Conservation (phyloP, 1,284 basidiomycete genomes). For the Stereum hirsutum region DNA sequence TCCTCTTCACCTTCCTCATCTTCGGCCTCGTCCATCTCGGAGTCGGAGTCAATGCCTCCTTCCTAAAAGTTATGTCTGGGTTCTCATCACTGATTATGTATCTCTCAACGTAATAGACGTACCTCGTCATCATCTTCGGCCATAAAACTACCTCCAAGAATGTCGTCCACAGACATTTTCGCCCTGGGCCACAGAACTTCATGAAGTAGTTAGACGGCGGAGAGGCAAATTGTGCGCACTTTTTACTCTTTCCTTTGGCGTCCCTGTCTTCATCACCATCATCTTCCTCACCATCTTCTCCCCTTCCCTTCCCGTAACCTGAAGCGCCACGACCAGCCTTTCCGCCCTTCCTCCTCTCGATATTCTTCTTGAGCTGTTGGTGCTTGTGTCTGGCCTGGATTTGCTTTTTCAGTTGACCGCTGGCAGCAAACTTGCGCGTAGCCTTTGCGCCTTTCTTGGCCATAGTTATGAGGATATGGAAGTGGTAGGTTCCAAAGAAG, state of each 20-base stretch:
- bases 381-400: conserved; percentile 75
- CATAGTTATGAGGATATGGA: no score
- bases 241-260: conserved; percentile 13
- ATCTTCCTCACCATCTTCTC: conserved; percentile 27
- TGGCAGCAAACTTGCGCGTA: conserved; percentile 80
- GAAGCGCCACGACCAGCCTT: conserved; percentile 38
- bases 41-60: conserved; percentile 13
- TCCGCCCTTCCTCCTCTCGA: conserved; percentile 46
- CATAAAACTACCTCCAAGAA: conserved; percentile 74
- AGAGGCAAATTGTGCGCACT: no score
- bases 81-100: neutral
- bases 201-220: neutral
- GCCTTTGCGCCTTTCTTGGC: conserved; percentile 63
- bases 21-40: conserved; percentile 22
- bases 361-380: conserved; percentile 65
- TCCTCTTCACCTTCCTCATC: conserved; percentile 40
- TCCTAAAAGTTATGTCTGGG: neutral
- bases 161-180: conserved; percentile 70
- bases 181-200: conserved; percentile 27
- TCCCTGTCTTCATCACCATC: conserved; percentile 26
- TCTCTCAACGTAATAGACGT: no score
- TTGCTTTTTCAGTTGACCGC: conserved; percentile 79
- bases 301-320: conserved; percentile 19
- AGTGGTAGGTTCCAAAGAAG: no score
- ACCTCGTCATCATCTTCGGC: conserved; percentile 39